Percentiles rank a stretch among this genome's conserved stretches.
Conservation (phyloP, 192 early-diverging fungal genomes). For the Coemansia sp. region DNA sequence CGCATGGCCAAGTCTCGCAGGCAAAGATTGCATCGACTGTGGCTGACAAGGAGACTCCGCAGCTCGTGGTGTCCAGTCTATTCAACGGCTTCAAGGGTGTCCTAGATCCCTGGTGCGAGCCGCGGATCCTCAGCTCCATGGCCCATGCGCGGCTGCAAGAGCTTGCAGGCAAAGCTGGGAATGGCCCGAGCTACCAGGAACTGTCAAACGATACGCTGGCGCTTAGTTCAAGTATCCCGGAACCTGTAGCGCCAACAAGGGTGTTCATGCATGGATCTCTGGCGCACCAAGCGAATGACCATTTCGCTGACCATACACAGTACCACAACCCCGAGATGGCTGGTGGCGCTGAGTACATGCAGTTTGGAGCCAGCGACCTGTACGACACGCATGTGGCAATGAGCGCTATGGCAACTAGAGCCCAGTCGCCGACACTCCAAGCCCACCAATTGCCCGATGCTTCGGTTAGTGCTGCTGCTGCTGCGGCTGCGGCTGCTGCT, state of each 20-base stretch:
- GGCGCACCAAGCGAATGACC: background rate
- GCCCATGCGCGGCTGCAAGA: background rate
- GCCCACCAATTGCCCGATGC: background rate
- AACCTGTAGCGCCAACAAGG: background rate
- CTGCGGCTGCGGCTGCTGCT: background rate
- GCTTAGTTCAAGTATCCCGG: background rate
- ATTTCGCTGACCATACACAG: background rate
- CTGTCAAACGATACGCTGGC: background rate
- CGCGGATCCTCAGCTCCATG: constrained; percentile 2
- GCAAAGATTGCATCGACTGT: background rate
- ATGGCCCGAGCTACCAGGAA: background rate
- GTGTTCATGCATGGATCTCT: background rate
- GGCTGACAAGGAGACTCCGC: background rate
- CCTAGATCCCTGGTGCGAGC: constrained; percentile 1
- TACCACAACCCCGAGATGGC: background rate
- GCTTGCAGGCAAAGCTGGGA: background rate
- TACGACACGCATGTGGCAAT: background rate
- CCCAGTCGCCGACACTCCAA: background rate
- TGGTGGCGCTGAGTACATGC: background rate
- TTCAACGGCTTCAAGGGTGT: constrained; percentile 1
- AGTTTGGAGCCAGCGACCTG: background rate
- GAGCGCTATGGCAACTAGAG: background rate
- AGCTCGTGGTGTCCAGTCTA: constrained; percentile 9
- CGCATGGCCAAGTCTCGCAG: constrained; percentile 13
- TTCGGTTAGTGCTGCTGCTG: background rate